phyloP scores from a whole-genome alignment of 306 rosid species.

The Leucaena leucocephala region DNA sequence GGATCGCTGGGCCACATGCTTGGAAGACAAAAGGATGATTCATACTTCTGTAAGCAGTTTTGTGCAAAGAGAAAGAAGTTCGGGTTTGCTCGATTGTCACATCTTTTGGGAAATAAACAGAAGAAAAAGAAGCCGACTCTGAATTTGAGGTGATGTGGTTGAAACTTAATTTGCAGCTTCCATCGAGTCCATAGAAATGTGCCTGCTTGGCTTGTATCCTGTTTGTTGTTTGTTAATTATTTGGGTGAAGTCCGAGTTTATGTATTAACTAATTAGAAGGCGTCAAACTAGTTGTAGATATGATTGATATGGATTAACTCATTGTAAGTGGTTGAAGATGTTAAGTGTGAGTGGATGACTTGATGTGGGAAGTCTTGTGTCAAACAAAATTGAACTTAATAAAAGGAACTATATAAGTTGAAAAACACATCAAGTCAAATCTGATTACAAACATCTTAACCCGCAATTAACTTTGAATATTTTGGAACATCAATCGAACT shows the following conservation, averaged over 20 bases:
- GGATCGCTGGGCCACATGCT: slow-evolving; percentile 90
- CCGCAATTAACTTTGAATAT: no score
- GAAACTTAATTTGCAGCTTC: not conserved
- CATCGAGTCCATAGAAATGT: not conserved
- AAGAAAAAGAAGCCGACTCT: slow-evolving; percentile 75
- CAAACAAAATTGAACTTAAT: no score
- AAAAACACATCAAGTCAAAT: no score
- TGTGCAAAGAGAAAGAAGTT: slow-evolving; percentile 83
- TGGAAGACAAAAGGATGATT: slow-evolving; percentile 61
- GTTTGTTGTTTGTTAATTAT: slow-evolving; percentile 27
- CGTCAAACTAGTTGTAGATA: slow-evolving; percentile 17
- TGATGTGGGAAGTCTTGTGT: no score
- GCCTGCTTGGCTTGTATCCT: slow-evolving; percentile 21
- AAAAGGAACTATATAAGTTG: no score
- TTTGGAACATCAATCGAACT: no score
- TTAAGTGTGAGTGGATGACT: no score
- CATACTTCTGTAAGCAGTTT: slow-evolving; percentile 48
- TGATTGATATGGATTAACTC: slow-evolving; percentile 24
- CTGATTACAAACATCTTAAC: no score
- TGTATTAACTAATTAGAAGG: slow-evolving; percentile 1
- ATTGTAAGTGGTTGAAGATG: not conserved
- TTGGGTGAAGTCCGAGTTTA: slow-evolving; percentile 17
- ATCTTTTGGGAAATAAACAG: slow-evolving; percentile 69
- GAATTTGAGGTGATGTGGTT: slow-evolving; percentile 59
- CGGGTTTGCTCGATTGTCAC: slow-evolving; percentile 76